Evolutionary conservation across 2,329 filamentous ascomycete species (phyloP).

Genomic region (Rutstroemia sp.): DNA sequence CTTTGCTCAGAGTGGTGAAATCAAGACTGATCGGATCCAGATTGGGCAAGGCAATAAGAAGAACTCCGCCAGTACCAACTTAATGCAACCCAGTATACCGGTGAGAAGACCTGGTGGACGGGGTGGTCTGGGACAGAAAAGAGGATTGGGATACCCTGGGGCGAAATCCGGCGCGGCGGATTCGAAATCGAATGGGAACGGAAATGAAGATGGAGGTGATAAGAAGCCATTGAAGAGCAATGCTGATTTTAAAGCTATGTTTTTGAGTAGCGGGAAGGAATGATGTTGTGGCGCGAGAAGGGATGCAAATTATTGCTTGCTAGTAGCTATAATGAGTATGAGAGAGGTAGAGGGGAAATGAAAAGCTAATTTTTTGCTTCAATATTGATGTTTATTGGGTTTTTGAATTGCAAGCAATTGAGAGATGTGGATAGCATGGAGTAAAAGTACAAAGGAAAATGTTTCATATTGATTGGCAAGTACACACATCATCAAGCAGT

Average conservation of each 20-base stretch:
- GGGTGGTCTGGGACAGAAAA: slow-evolving; percentile 32
- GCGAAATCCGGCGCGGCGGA: not conserved
- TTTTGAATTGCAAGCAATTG: too few relatives aligned
- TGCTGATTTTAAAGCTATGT: slow-evolving; percentile 47
- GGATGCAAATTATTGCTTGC: not conserved
- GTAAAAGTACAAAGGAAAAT: too few relatives aligned
- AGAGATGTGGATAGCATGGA: too few relatives aligned
- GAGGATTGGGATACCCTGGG: slow-evolving; percentile 27
- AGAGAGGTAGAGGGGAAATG: not conserved
- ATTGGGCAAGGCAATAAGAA: slow-evolving; percentile 23
- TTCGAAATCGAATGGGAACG: slow-evolving; percentile 14
- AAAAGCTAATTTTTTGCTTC: too few relatives aligned
- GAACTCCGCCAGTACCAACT: slow-evolving; percentile 10
- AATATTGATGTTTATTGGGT: too few relatives aligned
- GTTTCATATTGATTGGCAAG: too few relatives aligned
- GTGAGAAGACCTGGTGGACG: slow-evolving; percentile 30
- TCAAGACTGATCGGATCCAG: slow-evolving; percentile 36
- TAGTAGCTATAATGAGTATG: not conserved
- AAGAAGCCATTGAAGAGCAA: slow-evolving; percentile 41
- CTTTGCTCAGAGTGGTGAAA: slow-evolving; percentile 42
- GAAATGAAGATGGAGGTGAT: slow-evolving; percentile 18
- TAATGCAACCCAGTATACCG: slow-evolving; percentile 25
- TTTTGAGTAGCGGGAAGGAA: slow-evolving; percentile 23
- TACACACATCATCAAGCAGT: too few relatives aligned
- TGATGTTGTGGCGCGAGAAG: not conserved